Base-by-base conservation (phyloP, 2,329 filamentous ascomycete species). In the Aschersonia sp. region DNA sequence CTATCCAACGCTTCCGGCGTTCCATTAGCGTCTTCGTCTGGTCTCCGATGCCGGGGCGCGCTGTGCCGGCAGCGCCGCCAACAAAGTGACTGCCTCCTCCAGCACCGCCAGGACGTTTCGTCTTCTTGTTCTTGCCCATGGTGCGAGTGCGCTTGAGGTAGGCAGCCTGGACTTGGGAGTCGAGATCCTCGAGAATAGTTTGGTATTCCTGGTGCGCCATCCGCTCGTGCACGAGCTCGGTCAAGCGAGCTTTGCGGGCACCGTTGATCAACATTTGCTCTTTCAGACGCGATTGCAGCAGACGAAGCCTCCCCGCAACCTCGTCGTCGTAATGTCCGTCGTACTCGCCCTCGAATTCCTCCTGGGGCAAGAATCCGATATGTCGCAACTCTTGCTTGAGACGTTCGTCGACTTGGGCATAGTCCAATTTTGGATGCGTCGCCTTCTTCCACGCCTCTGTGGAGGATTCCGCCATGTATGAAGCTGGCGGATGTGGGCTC, bases 191-290 rank as follows among this genome's bases (percentile, higher is more conserved):
- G 46, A 94, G 83, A 56, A 98, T 98, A 48, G 88, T 96, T 63
- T 83, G 85, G 69, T 95, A 98, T 63, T 98, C 92, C 61, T 98
- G 92, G 67, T 92, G 83, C 0, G 92, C 92, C 79, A 98, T 90
- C 54, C 87, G 82, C 62, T 95, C 89, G 56, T 88, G 85, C 6
- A 92, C 87, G 31, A 96, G 75, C 39, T 96, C 89, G 1, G 87
- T 80, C 9, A 98, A 72, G 2, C 89, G 79, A 6, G 87, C 75
- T 66, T 97, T 97, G 52, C 88, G 84, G 5, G 90, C 87, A 40
- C 89, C 90, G 62, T 98, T 98, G 63, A 85, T 71, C 48, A 94
- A 79, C 62, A 85, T 85, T 60, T 92, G 83, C 50, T 88, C 81
- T 54, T 87, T 84, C 2, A 98, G 75, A 46, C 87, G 82, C 46